Base-by-base conservation (phyloP, 2,329 filamentous ascomycete species). In the Pseudohalonectria lignicola region DNA sequence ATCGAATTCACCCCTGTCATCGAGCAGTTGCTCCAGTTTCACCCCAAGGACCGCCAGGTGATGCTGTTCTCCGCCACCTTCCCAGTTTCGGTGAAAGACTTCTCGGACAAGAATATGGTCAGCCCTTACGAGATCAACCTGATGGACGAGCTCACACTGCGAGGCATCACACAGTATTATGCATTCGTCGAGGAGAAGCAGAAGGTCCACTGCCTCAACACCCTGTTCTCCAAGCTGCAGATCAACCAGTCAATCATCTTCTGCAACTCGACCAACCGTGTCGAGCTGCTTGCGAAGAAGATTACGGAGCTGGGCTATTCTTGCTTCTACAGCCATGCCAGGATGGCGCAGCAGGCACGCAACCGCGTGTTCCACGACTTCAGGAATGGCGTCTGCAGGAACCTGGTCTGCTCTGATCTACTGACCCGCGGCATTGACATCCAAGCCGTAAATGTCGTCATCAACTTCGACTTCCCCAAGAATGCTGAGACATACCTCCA, bases 241-340 rank as follows among this genome's bases (percentile, higher is more conserved):
- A 98, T 98, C 67, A 98, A 98, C 66, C 92, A 98, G 68, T 98
- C 93, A 45, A 98, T 98, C 67, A 98, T 98, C 59, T 98, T 98
- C 69, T 98, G 92, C 67, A 98, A 98, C 64, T 98, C 92, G 30
- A 98, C 92, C 39, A 96, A 96, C 61, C 86, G 92, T 47, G 92
- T 98, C 43, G 92, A 98, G 63, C 73, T 98, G 38, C 76, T 98
- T 19, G 92, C 92, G 36, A 98, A 98, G 73, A 98, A 98, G 64
- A 98, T 98, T 54, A 98, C 93, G 34, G 93, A 98, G 61, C 77
- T 98, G 47, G 92, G 92, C 47, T 98, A 98, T 64, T 98, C 92
- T 1, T 98, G 92, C 67, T 98, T 96, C 67, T 98, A 98, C 67
- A 96, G 90, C 49, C 92, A 98, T 61, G 92, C 92, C 37, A 87